These are phyloP conservation scores for Haematococcus lacustris DNA, from an alignment of 139 green algal species.

Conservation along the genomic window DNA sequence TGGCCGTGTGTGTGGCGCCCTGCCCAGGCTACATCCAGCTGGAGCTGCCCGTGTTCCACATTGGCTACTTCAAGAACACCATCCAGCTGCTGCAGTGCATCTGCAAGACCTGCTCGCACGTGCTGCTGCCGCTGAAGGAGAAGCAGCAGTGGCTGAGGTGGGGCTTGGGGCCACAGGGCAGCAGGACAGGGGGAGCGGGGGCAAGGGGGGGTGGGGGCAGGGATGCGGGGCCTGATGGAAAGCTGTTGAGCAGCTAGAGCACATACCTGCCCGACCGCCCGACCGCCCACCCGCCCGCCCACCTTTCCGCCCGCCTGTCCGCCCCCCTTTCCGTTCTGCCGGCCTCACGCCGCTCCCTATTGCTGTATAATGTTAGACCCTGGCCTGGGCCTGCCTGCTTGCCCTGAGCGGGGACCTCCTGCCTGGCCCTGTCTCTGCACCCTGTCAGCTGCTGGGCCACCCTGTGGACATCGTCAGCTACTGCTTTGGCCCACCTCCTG, in stretches of 20 bases:
- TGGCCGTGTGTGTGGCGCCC: no score
- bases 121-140: slow-evolving; percentile 82
- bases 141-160: slow-evolving; percentile 44
- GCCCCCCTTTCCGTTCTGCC: not conserved
- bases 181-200: not conserved
- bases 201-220: not conserved
- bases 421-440: no score
- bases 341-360: no score
- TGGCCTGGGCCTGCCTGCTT: no score
- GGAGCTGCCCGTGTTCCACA: slow-evolving; percentile 97
- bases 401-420: no score
- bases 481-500: no score
- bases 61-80: slow-evolving; percentile 93
- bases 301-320: not conserved
- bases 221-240: not conserved
- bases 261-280: no score
- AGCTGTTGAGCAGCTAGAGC: not conserved
- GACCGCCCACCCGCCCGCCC: not conserved
- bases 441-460: not conserved
- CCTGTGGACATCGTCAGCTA: not conserved
- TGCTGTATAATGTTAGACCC: no score
- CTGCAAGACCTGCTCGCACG: slow-evolving; percentile 90
- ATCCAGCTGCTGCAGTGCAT: slow-evolving; percentile 91
- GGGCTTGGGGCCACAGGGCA: not conserved
- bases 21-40: slow-evolving; percentile 92